Evolutionary conservation across 257 asterid genomes (phyloP).

Genomic region (Echites panduratus): DNA sequence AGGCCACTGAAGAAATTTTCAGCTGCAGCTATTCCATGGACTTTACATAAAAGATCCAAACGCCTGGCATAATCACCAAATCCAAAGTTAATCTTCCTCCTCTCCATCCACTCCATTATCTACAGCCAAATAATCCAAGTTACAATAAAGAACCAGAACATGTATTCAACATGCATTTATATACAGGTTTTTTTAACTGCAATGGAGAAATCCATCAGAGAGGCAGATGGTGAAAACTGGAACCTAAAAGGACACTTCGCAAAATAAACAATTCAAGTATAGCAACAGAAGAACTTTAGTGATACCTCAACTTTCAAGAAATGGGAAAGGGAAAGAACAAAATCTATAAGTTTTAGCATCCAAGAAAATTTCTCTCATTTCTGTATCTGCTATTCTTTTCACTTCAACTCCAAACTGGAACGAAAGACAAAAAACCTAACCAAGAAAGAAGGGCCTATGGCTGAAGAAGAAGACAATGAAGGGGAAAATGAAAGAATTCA

Average conservation of each 20-base stretch:
- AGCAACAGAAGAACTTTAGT: background rate
- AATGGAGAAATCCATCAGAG: background rate
- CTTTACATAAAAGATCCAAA: conserved; percentile 59
- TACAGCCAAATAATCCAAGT: conserved; percentile 19
- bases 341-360: background rate
- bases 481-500: background rate
- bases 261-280: background rate
- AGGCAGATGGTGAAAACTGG: background rate
- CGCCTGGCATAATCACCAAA: conserved; percentile 39
- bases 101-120: conserved; percentile 85
- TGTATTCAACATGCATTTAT: background rate
- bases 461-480: background rate
- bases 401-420: background rate
- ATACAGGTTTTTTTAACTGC: background rate
- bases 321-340: background rate
- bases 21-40: conserved; percentile 61
- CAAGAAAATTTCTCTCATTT: background rate
- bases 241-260: background rate
- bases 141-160: background rate
- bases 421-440: background rate
- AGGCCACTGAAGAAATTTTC: conserved; percentile 55
- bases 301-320: background rate
- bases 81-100: conserved; percentile 39
- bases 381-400: background rate
- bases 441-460: background rate